phyloP scores from a whole-genome alignment of 768 basidiomycete genomes.

The Auriscalpium vulgare region DNA sequence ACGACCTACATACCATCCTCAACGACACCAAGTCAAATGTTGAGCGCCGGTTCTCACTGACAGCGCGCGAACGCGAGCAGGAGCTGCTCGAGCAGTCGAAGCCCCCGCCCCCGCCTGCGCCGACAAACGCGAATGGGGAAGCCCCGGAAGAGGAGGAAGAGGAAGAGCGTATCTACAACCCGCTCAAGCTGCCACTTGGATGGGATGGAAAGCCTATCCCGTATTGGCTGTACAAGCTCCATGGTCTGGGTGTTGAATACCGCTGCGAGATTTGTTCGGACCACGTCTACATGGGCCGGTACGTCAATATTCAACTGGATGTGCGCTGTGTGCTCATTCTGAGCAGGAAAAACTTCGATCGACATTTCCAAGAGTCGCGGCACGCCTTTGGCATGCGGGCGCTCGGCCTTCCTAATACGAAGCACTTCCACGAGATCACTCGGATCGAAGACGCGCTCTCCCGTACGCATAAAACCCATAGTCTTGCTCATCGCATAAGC shows the following conservation, averaged over 20 bases:
- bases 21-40: constrained; percentile 94
- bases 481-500: too few species aligned
- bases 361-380: constrained; percentile 94
- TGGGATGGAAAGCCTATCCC: constrained; percentile 99
- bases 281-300: constrained; percentile 95
- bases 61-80: constrained; percentile 95
- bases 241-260: constrained; percentile 97
- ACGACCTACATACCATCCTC: constrained; percentile 53
- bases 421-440: constrained; percentile 98
- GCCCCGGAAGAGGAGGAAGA: constrained; percentile 76
- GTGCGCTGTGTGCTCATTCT: not conserved
- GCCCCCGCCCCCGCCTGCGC: constrained; percentile 40
- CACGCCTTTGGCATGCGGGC: constrained; percentile 99
- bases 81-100: constrained; percentile 70
- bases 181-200: constrained; percentile 89
- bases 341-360: constrained; percentile 85
- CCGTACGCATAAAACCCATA: constrained; percentile 42
- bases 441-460: constrained; percentile 94
- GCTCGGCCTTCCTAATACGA: constrained; percentile 93
- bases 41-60: constrained; percentile 92
- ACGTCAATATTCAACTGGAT: constrained; percentile 16
- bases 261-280: constrained; percentile 97
- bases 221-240: constrained; percentile 96
- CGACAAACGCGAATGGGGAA: constrained; percentile 36
- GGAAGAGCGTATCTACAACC: constrained; percentile 96